A percentile compares a stretch with the other conserved stretches of the same genome.
phyloP scores from a whole-genome alignment of 257 asterid species.

The Capsicum chinense region DNA sequence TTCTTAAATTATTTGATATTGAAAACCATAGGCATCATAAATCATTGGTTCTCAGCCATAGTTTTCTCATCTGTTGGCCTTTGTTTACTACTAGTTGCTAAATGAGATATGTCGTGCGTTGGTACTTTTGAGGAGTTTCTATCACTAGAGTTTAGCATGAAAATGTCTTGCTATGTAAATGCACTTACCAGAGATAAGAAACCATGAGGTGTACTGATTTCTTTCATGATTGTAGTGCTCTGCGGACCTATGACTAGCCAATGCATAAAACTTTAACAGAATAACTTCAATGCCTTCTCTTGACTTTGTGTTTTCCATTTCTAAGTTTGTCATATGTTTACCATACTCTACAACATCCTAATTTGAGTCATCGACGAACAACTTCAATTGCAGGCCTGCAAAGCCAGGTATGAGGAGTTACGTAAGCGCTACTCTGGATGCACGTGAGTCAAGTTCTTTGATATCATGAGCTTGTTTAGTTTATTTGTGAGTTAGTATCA shows the following conservation, averaged over 20 bases:
- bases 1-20: background rate
- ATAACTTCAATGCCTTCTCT: background rate
- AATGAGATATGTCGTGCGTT: conserved; percentile 4
- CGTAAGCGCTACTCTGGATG: conserved; percentile 71
- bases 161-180: conserved; percentile 4
- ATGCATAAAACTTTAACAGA: background rate
- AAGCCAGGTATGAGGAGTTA: conserved; percentile 72
- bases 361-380: background rate
- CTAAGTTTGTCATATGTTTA: background rate
- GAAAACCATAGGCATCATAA: conserved; percentile 13
- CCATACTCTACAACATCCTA: background rate
- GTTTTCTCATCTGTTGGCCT: background rate
- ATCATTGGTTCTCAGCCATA: background rate
- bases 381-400: conserved; percentile 72
- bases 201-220: conserved; percentile 3
- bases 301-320: background rate
- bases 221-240: background rate
- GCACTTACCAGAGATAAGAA: background rate
- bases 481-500: background rate
- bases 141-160: too few relatives aligned
- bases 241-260: background rate
- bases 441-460: conserved; percentile 54
- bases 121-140: background rate
- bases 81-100: background rate
- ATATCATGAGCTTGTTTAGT: conserved; percentile 12